Percentiles rank a stretch among this genome's conserved stretches.
These are phyloP conservation scores for Echeveria elegans DNA, from an alignment of 164 flowering plant genomes.

Conservation along the genomic window DNA sequence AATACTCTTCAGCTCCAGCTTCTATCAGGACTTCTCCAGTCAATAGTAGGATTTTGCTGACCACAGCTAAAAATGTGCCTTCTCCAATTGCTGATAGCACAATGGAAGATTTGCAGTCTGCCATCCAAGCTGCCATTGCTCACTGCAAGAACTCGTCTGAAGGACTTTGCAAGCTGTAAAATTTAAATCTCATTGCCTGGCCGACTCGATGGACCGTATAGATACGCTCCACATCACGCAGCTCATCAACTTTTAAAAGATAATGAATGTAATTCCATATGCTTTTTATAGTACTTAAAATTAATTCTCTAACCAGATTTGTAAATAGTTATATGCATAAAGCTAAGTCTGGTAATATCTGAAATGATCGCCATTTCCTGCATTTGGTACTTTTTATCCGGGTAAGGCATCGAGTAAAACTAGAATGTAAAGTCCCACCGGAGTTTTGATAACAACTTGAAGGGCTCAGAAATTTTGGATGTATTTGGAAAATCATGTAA, in stretches of 20 bases:
- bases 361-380: too few relatives aligned
- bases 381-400: too few relatives aligned
- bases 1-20: constrained; percentile 62
- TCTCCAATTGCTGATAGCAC: constrained; percentile 49
- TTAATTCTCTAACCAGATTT: neutral
- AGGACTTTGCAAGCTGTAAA: constrained; percentile 8
- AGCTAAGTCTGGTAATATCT: neutral
- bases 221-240: too few relatives aligned
- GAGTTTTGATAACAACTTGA: too few relatives aligned
- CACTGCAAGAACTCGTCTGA: constrained; percentile 83
- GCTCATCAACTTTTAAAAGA: too few relatives aligned
- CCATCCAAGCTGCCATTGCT: constrained; percentile 95
- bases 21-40: constrained; percentile 75
- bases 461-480: neutral
- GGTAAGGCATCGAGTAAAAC: too few relatives aligned
- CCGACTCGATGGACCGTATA: too few relatives aligned
- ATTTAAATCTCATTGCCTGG: neutral
- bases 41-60: constrained; percentile 59
- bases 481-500: neutral
- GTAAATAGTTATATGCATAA: neutral
- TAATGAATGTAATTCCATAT: neutral
- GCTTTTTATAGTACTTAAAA: neutral
- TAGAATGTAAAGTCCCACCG: too few relatives aligned
- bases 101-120: constrained; percentile 91
- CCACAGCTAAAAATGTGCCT: constrained; percentile 21